phyloP scores from a whole-genome alignment of 352 stramenopile species.

The Pythium folliculosum region DNA sequence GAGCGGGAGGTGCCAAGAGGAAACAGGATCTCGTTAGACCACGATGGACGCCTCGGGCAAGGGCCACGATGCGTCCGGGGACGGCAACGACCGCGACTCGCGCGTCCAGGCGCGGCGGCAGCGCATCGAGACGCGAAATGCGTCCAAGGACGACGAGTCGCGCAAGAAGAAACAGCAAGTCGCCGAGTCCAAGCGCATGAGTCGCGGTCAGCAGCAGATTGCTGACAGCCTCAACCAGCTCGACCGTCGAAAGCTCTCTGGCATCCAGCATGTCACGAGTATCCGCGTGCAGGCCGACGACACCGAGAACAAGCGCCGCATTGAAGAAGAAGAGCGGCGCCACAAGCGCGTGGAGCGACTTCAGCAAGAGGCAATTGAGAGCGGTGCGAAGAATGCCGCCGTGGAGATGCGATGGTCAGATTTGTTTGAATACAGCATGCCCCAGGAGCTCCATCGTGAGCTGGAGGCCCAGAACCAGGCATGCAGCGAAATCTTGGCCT shows the following conservation, averaged over 20 bases:
- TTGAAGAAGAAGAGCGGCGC: conserved; percentile 90
- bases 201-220: conserved; percentile 74
- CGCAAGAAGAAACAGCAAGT: conserved; percentile 71
- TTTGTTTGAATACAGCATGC: conserved; percentile 92
- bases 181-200: conserved; percentile 66
- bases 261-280: conserved; percentile 90
- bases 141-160: conserved; percentile 76
- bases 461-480: conserved; percentile 86
- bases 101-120: conserved; percentile 64
- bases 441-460: conserved; percentile 91
- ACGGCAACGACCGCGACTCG: conserved; percentile 55
- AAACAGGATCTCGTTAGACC: neutral
- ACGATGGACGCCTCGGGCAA: conserved; percentile 37
- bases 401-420: conserved; percentile 94
- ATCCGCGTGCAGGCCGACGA: conserved; percentile 91
- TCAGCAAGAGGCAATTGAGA: conserved; percentile 91
- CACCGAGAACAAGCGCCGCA: conserved; percentile 83
- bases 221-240: conserved; percentile 78
- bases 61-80: conserved; percentile 37
- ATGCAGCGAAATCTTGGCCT: conserved; percentile 90
- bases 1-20: neutral
- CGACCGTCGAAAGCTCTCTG: conserved; percentile 66
- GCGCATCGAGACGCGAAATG: conserved; percentile 79
- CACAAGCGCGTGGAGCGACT: conserved; percentile 82
- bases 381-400: conserved; percentile 89